Conservation (phyloP, 176 grass and related monocot genomes). For the Aegilops speltoides region DNA sequence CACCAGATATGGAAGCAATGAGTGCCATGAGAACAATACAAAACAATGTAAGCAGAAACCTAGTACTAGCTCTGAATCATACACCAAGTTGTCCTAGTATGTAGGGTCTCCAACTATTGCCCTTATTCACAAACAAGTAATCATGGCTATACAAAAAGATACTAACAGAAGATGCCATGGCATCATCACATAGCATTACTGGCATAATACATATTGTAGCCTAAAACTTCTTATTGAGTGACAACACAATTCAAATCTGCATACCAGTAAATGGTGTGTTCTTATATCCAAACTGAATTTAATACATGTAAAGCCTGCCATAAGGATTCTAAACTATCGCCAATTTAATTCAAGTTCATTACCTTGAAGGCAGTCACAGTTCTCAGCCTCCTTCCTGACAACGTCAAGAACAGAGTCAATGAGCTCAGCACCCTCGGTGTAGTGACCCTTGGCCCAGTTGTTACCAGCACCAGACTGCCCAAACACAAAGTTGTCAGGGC, state of each 20-base stretch:
- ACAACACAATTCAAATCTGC: not conserved
- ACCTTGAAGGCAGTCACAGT: constrained; percentile 87
- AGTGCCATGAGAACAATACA: not conserved
- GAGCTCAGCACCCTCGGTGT: constrained; percentile 77
- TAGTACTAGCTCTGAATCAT: not conserved
- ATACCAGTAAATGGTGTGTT: not conserved
- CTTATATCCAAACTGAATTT: too few relatives aligned
- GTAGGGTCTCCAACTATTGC: not conserved
- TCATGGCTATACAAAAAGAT: not conserved
- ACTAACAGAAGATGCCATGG: too few relatives aligned
- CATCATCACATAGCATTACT: not conserved
- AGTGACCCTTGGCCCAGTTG: constrained; percentile 71
- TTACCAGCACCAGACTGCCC: constrained; percentile 77
- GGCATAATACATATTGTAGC: not conserved
- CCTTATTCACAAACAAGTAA: not conserved
- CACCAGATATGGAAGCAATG: not conserved
- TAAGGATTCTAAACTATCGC: not conserved
- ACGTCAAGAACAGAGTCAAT: constrained; percentile 74
- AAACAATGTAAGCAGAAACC: not conserved
- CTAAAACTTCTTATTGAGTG: not conserved
- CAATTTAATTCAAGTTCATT: constrained; percentile 6
- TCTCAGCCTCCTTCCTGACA: constrained; percentile 79
- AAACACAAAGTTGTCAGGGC: constrained; percentile 74
- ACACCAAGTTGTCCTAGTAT: not conserved
- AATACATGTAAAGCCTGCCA: not conserved